Conservation (phyloP, 2,329 filamentous ascomycete genomes). For the Trichoderma guizhouense region DNA sequence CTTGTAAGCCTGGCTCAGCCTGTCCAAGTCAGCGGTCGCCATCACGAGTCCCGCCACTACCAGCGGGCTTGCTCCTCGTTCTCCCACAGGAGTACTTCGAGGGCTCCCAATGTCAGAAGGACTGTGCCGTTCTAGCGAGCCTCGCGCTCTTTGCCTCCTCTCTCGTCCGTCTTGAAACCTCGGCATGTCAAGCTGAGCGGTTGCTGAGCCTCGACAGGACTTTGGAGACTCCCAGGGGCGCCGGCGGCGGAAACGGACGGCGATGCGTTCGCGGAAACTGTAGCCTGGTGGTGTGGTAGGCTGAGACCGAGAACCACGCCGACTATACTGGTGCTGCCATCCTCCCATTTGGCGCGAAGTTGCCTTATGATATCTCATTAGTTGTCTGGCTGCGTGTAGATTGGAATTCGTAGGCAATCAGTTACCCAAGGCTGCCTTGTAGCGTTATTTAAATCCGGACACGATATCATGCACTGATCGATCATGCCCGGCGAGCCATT, state of each 20-base stretch:
- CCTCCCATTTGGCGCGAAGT: constrained; percentile 6
- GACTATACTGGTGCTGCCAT: constrained; percentile 18
- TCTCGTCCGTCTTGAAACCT: constrained; percentile 27
- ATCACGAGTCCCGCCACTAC: constrained; percentile 29
- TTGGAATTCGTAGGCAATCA: background rate
- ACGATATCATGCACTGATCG: constrained; percentile 18
- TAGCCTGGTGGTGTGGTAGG: constrained; percentile 26
- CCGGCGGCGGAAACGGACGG: constrained; percentile 25
- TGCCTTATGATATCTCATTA: background rate
- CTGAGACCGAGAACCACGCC: constrained; percentile 25
- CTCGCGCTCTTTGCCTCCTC: constrained; percentile 31
- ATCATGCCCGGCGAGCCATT: background rate
- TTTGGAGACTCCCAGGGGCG: constrained; percentile 28
- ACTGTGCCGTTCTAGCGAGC: constrained; percentile 27
- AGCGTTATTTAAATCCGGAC: constrained; percentile 19
- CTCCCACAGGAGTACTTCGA: constrained; percentile 22
- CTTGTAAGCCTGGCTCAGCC: constrained; percentile 24
- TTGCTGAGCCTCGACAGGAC: constrained; percentile 20
- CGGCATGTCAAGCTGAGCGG: constrained; percentile 11
- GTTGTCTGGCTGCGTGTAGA: background rate
- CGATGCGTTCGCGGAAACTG: constrained; percentile 25
- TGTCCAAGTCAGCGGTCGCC: constrained; percentile 32
- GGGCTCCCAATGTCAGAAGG: constrained; percentile 24
- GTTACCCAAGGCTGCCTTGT: constrained; percentile 11
- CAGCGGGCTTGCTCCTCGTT: constrained; percentile 26